These are phyloP conservation scores for Tetracladium marchalianum DNA, from an alignment of 495 filamentous ascomycete genomes.

Conservation along the genomic window DNA sequence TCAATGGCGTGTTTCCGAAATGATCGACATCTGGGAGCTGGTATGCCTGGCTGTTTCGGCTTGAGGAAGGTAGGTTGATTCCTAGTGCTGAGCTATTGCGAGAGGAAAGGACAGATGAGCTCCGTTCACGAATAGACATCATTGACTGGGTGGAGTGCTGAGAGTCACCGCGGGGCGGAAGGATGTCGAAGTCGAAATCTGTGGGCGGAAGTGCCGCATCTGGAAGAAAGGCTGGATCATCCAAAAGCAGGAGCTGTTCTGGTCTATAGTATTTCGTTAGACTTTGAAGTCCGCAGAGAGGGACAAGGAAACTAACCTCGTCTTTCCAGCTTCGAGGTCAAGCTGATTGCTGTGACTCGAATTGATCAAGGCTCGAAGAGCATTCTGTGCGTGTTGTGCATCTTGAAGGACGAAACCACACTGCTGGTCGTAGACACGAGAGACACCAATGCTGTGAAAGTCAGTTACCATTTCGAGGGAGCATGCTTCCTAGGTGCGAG, in stretches of 20 bases:
- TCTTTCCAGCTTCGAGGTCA: conserved; percentile 61
- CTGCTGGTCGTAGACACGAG: conserved; percentile 77
- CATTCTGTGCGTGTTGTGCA: conserved; percentile 62
- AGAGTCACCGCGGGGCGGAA: conserved; percentile 24
- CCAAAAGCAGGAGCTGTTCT: conserved; percentile 65
- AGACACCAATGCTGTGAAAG: conserved; percentile 60
- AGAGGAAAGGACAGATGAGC: conserved; percentile 14
- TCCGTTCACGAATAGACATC: conserved; percentile 23
- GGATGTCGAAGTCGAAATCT: conserved; percentile 41
- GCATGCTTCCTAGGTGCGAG: neutral
- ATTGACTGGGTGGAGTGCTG: conserved; percentile 27
- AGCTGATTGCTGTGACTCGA: conserved; percentile 38
- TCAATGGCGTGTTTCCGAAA: conserved; percentile 11
- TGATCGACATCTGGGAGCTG: conserved; percentile 15
- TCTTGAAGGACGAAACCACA: conserved; percentile 77
- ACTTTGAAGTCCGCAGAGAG: no score
- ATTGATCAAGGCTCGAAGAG: conserved; percentile 57
- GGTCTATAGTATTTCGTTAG: conserved; percentile 40
- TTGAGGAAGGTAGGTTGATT: conserved; percentile 19
- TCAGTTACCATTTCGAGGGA: conserved; percentile 1
- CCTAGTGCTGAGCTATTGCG: conserved; percentile 16
- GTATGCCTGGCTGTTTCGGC: conserved; percentile 8
- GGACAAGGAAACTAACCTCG: conserved; percentile 43
- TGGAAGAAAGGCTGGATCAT: conserved; percentile 82
- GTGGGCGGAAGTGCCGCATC: conserved; percentile 49